Evolutionary conservation across 1,284 basidiomycete species (phyloP), one percentile per base, ranked within the genome.

Genomic region (Apiotrichum sp.): DNA sequence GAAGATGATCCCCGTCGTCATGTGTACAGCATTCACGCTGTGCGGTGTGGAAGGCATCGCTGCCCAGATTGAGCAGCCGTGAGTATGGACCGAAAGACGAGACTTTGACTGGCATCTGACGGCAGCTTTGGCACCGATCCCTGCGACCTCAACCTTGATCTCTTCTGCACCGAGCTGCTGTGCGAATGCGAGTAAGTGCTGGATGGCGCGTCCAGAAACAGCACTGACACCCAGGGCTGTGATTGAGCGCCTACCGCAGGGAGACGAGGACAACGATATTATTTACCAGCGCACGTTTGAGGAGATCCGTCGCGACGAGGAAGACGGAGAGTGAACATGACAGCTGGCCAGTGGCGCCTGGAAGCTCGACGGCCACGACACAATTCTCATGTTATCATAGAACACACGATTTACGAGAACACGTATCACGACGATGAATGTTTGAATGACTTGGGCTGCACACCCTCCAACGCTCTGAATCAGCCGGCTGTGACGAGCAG

Each of bases 31-130:
- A 11, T 89, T 93, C 76, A 92, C 88, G 4, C 82, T 93, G 60
- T 49, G 46, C 38, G 62, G 62, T 6, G 59, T 95, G 53, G 92
- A 95, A 76, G 90, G 90, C 9, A 93, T 95, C 61, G 90, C 90
- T 0, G 86, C 91, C 61, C 86, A 92, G 75, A 89, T 93, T 62
- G 91, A 93, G 72, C 88, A 88, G 85, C 91, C 91, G 1, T 79
- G 78, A 58, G 49, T 42, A 9, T 9, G 22, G 74, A 67, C 52
- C 71, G 64, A 67, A 86, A 16, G 14, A 75, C 77, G 34, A 84
- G 87, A 3, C n/a, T 86, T 84, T 16, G 86, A 11, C 14, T 75
- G 77, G 33, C 84, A 38, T 87, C 66, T 76, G 80, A 11, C 78
- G 80, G 13, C 49, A 50, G 49, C 14, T 50, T 50, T 32, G 49